phyloP scores from a whole-genome alignment of 495 filamentous ascomycete genomes.

The Astrothelium macrocarpum region DNA sequence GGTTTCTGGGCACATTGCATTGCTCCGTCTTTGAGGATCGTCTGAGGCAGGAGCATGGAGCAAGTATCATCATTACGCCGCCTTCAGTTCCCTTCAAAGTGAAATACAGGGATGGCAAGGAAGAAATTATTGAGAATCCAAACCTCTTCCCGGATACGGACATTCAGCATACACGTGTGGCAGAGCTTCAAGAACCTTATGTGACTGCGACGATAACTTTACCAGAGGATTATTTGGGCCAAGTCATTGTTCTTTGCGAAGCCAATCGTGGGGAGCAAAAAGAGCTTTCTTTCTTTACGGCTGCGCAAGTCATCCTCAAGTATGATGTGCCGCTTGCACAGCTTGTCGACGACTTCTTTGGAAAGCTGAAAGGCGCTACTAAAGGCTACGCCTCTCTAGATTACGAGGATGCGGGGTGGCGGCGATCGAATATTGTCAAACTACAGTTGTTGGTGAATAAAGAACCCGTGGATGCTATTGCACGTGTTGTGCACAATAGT shows the following conservation, averaged over 20 bases:
- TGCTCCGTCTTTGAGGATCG: constrained; percentile 98
- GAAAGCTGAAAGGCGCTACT: constrained; percentile 84
- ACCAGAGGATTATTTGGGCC: constrained; percentile 87
- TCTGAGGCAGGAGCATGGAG: constrained; percentile 88
- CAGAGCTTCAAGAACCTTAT: constrained; percentile 71
- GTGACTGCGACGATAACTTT: constrained; percentile 80
- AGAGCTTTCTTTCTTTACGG: constrained; percentile 78
- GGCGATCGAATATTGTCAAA: constrained; percentile 70
- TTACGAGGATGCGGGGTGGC: constrained; percentile 91
- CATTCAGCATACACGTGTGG: constrained; percentile 46
- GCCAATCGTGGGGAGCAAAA: constrained; percentile 76
- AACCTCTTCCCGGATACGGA: constrained; percentile 76
- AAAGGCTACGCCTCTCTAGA: constrained; percentile 78
- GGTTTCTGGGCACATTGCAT: constrained; percentile 92
- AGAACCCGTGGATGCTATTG: constrained; percentile 85
- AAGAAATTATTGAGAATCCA: constrained; percentile 72
- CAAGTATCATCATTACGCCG: constrained; percentile 92
- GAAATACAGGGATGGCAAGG: constrained; percentile 59
- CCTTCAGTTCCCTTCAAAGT: constrained; percentile 89
- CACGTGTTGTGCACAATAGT: constrained; percentile 65
- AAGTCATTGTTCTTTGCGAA: constrained; percentile 92
- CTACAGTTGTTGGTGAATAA: constrained; percentile 91
- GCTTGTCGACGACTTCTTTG: constrained; percentile 94
- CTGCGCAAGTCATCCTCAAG: constrained; percentile 91
- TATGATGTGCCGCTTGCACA: constrained; percentile 82